Evolutionary conservation across 257 asterid genomes (phyloP), one percentile per base, ranked within the genome.

Genomic region (Striga asiatica): DNA sequence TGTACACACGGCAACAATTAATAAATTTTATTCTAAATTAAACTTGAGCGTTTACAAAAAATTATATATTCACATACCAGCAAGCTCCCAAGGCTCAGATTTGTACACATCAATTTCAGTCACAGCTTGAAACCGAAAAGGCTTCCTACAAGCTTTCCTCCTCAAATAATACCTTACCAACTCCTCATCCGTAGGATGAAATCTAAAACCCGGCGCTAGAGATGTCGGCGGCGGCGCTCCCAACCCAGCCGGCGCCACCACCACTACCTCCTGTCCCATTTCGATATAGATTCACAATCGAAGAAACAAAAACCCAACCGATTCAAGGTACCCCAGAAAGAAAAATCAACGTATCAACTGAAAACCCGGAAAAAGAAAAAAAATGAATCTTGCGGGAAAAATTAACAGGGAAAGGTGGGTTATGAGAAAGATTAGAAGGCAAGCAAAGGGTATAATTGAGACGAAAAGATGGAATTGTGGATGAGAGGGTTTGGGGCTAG

Each of bases 1-100:
- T n/a, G n/a, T n/a, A n/a, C n/a, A n/a, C n/a, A n/a, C n/a, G n/a
- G n/a, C n/a, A n/a, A n/a, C n/a, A n/a, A n/a, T n/a, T n/a, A n/a
- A n/a, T n/a, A n/a, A n/a, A n/a, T n/a, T n/a, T n/a, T n/a, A n/a
- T n/a, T n/a, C n/a, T n/a, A 29, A 29, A 5, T 10, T 29, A 29
- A 5, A 58, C 3, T 27, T 6, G 10, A 56, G 14, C 12, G 3
- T 2, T 46, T 11, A 20, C 0, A 52, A 60, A 46, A 39, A n/a
- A 21, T 13, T 20, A 19, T 4, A 56, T 37, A 54, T 12, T 4
- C 0, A 48, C 57, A 58, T 57, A 88, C 97, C 79, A 60, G 87
- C 83, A 62, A 89, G 93, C 65, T 89, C 91, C 88, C 94, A 89
- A 0, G 97, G 97, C 73, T 89, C 97, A 61, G 97, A 89, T 89